phyloP scores from a whole-genome alignment of 2,329 filamentous ascomycete species.

The Penicillium sp. region DNA sequence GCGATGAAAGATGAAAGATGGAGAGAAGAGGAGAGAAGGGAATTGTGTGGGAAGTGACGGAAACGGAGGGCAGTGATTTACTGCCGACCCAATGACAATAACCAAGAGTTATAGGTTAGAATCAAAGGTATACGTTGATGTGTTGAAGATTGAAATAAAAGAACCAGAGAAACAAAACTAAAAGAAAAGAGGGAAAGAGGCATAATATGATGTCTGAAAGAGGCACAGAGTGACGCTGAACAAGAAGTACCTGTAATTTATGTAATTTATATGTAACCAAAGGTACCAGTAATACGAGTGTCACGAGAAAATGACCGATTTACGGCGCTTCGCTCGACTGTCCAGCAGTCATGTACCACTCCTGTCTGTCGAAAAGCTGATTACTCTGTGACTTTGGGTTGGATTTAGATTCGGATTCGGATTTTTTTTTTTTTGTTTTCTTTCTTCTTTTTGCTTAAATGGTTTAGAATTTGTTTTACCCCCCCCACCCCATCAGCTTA shows the following conservation, averaged over 20 bases:
- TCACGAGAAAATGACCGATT: conserved; percentile 14
- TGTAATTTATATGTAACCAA: conserved; percentile 2
- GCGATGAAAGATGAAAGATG: neutral
- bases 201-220: conserved; percentile 6
- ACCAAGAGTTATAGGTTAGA: neutral
- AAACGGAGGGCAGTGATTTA: conserved; percentile 1
- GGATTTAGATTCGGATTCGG: neutral
- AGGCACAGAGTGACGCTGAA: neutral
- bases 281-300: conserved; percentile 8
- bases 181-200: conserved; percentile 7
- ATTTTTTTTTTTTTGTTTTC: neutral
- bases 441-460: neutral
- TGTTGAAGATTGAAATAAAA: neutral
- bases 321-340: conserved; percentile 24
- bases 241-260: conserved; percentile 1
- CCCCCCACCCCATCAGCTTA: neutral
- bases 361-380: conserved; percentile 4
- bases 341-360: conserved; percentile 12
- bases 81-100: conserved; percentile 2
- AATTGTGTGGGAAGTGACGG: conserved; percentile 1
- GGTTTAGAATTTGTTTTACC: neutral
- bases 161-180: neutral
- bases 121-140: neutral
- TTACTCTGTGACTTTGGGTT: neutral
- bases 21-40: conserved; percentile 5